Base-by-base conservation (phyloP, 371 early-diverging fungal species). In the Rhizopus delemar region DNA sequence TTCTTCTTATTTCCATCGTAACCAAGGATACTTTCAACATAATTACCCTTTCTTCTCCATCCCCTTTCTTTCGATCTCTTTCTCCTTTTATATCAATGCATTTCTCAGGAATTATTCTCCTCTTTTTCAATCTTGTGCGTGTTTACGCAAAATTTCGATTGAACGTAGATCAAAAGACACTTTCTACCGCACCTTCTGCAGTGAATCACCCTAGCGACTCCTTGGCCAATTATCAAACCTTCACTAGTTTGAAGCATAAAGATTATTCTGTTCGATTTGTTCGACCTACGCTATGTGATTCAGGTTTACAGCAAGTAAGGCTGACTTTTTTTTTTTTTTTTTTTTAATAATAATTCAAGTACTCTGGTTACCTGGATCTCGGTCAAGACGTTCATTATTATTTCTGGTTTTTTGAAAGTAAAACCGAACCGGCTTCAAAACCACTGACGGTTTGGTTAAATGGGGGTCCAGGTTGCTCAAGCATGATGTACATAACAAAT, bases 361-460 rank as follows among this genome's bases (percentile, higher is more conserved):
- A 73, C 38, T 71, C 77, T 16, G 90, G 89, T 22, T 90, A 90
- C 63, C 51, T 90, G 29, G 87, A 90, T 57, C 65, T 82, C 52
- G 83, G 78, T 8, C 32, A 62, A 0, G 77, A 81, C 49, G 75
- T 78, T 52, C 89, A 89, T 57, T 83, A 88, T 70, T 94, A 91
- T 74, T 93, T 93, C 71, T 92, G 92, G 92, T 90, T 93, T 75
- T 95, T 94, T 75, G 94, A 93, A 67, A 84, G 85, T 35, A 79
- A 83, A 39, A 67, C 64, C 48, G 56, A 80, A 81, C 88, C 46
- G 75, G 59, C 53, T 62, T 71, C 12, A 84, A 89, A 50, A 86
- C 91, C 12, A 58, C 90, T 57, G 78, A 90, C 46, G 28, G 79
- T 88, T 28, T 92, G 93, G 93, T 64, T 90, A 53, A 86, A 86